Percentiles rank a stretch among this genome's conserved stretches.
Conservation (phyloP, 495 filamentous ascomycete species). For the Daldinia loculata region DNA sequence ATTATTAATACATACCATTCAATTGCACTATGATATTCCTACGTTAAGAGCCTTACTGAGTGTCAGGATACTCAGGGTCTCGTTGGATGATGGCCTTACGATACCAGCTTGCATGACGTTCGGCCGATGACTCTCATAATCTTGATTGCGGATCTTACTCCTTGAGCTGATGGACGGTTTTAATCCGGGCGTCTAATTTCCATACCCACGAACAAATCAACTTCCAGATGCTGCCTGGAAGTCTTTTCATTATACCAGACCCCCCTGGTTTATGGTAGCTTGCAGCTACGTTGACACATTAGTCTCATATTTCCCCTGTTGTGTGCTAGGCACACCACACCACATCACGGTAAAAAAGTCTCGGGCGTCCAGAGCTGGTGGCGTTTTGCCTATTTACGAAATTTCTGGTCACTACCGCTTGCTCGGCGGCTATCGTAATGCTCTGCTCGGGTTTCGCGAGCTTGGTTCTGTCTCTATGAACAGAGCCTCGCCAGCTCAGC, state of each 20-base stretch:
- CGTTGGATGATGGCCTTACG: conserved; percentile 46
- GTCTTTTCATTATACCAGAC: conserved; percentile 13
- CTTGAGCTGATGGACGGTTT: conserved; percentile 11
- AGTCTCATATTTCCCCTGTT: neutral
- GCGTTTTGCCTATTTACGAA: conserved; percentile 17
- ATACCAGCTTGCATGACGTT: conserved; percentile 39
- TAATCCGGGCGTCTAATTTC: conserved; percentile 14
- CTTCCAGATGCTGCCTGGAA: conserved; percentile 27
- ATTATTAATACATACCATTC: conserved; percentile 15
- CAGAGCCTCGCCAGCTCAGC: conserved; percentile 2
- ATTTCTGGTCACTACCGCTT: neutral
- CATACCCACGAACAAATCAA: conserved; percentile 14
- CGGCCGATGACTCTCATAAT: conserved; percentile 35
- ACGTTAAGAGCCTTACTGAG: conserved; percentile 31
- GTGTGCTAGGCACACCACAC: conserved; percentile 18
- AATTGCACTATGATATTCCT: conserved; percentile 32
- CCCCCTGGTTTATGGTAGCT: conserved; percentile 13
- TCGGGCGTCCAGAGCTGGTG: conserved; percentile 18
- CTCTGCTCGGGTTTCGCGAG: neutral
- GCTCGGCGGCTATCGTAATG: conserved; percentile 1
- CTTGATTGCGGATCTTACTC: conserved; percentile 17
- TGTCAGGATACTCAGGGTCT: conserved; percentile 43
- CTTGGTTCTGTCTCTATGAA: conserved; percentile 1
- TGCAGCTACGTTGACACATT: conserved; percentile 28
- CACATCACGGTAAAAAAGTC: conserved; percentile 3